Percentiles rank a stretch among this genome's conserved stretches.
These are phyloP conservation scores for Colletotrichum spinosum DNA, from an alignment of 2,329 filamentous ascomycete species.

Conservation along the genomic window DNA sequence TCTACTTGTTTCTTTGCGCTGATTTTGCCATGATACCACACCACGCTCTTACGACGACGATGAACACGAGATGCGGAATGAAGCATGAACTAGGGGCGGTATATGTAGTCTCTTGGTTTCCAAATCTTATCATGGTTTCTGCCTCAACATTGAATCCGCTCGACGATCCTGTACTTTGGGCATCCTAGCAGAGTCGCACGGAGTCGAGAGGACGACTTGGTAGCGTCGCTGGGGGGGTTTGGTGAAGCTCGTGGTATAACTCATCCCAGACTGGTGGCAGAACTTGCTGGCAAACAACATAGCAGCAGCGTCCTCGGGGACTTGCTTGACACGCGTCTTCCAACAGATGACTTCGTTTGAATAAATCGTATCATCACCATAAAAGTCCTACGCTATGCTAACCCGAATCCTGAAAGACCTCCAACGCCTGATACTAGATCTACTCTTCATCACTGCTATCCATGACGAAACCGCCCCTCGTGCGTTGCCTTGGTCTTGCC, in stretches of 20 bases:
- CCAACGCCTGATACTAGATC: conserved; percentile 15
- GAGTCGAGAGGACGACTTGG: too few species aligned
- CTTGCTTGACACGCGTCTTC: background rate
- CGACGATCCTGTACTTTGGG: too few species aligned
- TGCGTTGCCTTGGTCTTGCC: conserved; percentile 54
- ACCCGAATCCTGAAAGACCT: background rate
- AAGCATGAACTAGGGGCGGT: background rate
- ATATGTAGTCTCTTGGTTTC: too few species aligned
- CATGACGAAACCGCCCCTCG: conserved; percentile 66
- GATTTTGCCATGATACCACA: conserved; percentile 24
- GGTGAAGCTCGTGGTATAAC: too few species aligned
- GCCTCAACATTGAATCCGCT: too few species aligned
- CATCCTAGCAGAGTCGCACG: too few species aligned
- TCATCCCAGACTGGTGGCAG: background rate
- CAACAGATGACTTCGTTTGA: background rate
- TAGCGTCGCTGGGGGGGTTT: too few species aligned
- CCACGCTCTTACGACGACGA: conserved; percentile 1
- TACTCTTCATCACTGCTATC: conserved; percentile 70
- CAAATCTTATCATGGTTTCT: too few species aligned
- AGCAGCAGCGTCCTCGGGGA: background rate
- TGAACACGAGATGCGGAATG: conserved; percentile 16
- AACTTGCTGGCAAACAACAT: background rate
- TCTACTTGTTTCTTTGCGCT: background rate
- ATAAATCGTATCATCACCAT: conserved; percentile 10
- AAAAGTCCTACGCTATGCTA: conserved; percentile 26